Percentiles rank a stretch among this genome's conserved stretches.
Evolutionary conservation across 768 basidiomycete genomes (phyloP).

Genomic region (Hirschioporus abietinus): DNA sequence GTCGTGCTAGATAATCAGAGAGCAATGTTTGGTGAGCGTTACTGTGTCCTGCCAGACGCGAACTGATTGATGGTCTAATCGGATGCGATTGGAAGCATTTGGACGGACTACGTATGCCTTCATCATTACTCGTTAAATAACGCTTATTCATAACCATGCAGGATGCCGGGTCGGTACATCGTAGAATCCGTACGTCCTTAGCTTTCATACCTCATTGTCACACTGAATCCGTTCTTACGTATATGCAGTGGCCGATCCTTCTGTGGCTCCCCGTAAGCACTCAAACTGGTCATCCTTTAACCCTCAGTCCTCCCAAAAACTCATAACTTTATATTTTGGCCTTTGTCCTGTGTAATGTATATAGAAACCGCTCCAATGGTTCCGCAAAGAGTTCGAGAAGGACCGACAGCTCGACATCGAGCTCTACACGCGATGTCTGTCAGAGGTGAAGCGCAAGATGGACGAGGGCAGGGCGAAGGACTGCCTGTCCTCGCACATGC

Average conservation of each 20-base stretch:
- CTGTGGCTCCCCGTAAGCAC: conserved; percentile 11
- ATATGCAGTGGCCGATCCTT: conserved; percentile 9
- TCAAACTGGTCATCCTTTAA: no score
- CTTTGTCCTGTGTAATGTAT: neutral
- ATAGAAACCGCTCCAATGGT: conserved; percentile 34
- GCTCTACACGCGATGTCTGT: conserved; percentile 33
- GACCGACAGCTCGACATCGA: conserved; percentile 32
- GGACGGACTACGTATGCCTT: neutral
- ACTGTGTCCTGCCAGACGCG: neutral
- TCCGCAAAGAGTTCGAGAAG: conserved; percentile 34
- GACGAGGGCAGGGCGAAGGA: conserved; percentile 32
- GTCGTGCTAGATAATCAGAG: conserved; percentile 42
- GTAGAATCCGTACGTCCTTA: conserved; percentile 7
- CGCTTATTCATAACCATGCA: neutral
- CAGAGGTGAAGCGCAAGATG: conserved; percentile 40
- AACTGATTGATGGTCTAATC: neutral
- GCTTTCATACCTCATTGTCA: neutral
- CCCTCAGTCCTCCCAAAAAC: neutral
- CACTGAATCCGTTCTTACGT: neutral
- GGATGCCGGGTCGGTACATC: conserved; percentile 9
- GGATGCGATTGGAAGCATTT: neutral
- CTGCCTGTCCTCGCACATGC: neutral
- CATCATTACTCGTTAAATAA: neutral
- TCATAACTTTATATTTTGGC: neutral
- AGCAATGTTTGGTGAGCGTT: conserved; percentile 35